Percentiles rank a stretch among this genome's conserved stretches.
Conservation (phyloP, 345 rosid species). For the Eucalyptus marginata region DNA sequence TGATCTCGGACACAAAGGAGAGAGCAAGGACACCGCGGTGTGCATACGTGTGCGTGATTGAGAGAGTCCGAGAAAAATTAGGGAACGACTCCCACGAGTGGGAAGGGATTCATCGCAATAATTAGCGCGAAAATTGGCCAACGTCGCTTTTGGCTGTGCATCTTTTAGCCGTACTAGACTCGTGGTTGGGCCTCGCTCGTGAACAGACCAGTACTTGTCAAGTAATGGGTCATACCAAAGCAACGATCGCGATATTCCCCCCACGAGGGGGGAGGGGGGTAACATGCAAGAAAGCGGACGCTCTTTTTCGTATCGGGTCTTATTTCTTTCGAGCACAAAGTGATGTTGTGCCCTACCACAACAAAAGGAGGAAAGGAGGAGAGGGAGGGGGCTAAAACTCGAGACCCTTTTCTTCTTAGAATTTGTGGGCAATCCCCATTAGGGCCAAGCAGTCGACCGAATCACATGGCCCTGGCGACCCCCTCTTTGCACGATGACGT, state of each 20-base stretch:
- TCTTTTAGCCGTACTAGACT: background rate
- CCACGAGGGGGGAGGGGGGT: slow-evolving; percentile 19
- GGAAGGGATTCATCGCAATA: background rate
- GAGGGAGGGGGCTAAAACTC: background rate
- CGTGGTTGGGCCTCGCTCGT: background rate
- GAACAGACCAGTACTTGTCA: background rate
- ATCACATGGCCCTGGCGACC: background rate
- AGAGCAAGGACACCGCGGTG: background rate
- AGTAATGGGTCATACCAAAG: background rate
- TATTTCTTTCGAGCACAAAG: background rate
- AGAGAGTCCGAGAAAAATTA: background rate
- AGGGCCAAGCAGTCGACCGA: background rate
- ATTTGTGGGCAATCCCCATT: background rate
- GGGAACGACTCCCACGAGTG: background rate
- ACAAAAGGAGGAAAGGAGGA: background rate
- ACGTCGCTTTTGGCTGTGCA: background rate
- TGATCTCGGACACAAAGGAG: background rate
- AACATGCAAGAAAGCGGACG: slow-evolving; percentile 26
- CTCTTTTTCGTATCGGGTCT: background rate
- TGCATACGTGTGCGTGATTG: background rate
- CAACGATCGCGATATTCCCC: slow-evolving; percentile 24
- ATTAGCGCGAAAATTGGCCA: background rate
- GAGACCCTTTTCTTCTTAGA: background rate
- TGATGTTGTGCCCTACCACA: background rate
- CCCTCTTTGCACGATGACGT: background rate